phyloP scores from a whole-genome alignment of 1,284 basidiomycete species.

The Ustilago loliicola region DNA sequence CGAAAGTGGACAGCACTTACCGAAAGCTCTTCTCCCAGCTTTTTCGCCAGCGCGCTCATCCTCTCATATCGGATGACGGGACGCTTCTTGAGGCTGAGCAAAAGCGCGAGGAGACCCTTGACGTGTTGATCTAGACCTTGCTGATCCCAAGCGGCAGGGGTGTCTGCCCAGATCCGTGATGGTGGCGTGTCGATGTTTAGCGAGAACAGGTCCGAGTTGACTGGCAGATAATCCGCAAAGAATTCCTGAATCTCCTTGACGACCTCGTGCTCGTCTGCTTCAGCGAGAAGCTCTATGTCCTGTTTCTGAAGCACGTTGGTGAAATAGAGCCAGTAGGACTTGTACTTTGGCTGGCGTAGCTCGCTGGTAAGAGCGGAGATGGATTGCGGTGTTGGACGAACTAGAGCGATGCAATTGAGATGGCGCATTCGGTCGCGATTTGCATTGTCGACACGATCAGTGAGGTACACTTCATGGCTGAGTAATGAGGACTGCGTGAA shows the following conservation, averaged over 20 bases:
- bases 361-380: constrained; percentile 86
- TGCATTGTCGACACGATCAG: constrained; percentile 91
- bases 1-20: constrained; percentile 72
- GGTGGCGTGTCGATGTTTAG: constrained; percentile 73
- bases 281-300: constrained; percentile 91
- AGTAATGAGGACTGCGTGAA: constrained; percentile 93
- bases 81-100: constrained; percentile 95
- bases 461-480: constrained; percentile 97
- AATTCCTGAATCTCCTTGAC: constrained; percentile 83
- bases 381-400: constrained; percentile 84
- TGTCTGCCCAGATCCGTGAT: constrained; percentile 78
- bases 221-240: constrained; percentile 68
- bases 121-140: constrained; percentile 83
- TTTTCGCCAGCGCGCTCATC: constrained; percentile 91
- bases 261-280: constrained; percentile 94
- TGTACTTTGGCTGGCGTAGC: constrained; percentile 84
- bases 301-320: constrained; percentile 92
- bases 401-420: constrained; percentile 95
- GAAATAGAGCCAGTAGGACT: constrained; percentile 88
- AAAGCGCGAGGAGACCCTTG: constrained; percentile 85
- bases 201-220: constrained; percentile 86
- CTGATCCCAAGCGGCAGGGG: constrained; percentile 76
- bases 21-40: constrained; percentile 86
- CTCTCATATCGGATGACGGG: constrained; percentile 93
- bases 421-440: constrained; percentile 79